Evolutionary conservation across 768 basidiomycete species (phyloP).

Genomic region (Hericium erinaceus): DNA sequence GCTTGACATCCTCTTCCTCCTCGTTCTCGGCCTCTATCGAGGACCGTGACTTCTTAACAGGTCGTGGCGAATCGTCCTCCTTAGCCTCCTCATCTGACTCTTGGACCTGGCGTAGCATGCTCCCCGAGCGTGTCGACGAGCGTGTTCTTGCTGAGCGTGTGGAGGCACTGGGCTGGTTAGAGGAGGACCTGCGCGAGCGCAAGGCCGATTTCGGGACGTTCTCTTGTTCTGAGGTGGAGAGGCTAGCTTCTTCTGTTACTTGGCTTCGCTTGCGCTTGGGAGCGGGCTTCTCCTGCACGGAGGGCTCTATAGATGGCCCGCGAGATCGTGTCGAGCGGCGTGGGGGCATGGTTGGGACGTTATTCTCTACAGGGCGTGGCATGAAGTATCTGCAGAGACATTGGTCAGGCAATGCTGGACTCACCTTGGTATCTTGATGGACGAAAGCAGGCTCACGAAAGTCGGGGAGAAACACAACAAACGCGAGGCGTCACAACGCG

Average conservation of each 20-base stretch:
- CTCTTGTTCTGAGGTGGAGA: slow-evolving; percentile 5
- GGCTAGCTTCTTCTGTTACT: not conserved
- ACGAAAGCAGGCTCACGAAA: too few species aligned
- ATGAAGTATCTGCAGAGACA: too few species aligned
- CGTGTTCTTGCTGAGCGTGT: not conserved
- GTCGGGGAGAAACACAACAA: not conserved
- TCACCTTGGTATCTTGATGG: too few species aligned
- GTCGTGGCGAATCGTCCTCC: slow-evolving; percentile 7
- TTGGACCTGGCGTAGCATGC: not conserved
- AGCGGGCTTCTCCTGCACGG: not conserved
- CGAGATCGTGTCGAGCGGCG: slow-evolving; percentile 11
- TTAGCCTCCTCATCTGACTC: slow-evolving; percentile 5
- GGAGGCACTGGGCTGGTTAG: slow-evolving; percentile 2
- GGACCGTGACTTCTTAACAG: slow-evolving; percentile 8
- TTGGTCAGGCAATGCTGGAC: too few species aligned
- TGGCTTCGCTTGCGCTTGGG: slow-evolving; percentile 11
- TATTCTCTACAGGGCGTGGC: too few species aligned
- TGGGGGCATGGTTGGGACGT: slow-evolving; percentile 9
- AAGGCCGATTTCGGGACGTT: not conserved
- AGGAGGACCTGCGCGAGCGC: slow-evolving; percentile 9
- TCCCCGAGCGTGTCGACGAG: not conserved
- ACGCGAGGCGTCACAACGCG: slow-evolving; percentile 8
- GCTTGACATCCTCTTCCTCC: slow-evolving; percentile 11
- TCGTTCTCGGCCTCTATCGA: slow-evolving; percentile 8
- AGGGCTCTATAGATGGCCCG: not conserved